A percentile compares a stretch with the other conserved stretches of the same genome.
Evolutionary conservation across 208 protist species (phyloP).

Genomic region (Crithidia bombi): DNA sequence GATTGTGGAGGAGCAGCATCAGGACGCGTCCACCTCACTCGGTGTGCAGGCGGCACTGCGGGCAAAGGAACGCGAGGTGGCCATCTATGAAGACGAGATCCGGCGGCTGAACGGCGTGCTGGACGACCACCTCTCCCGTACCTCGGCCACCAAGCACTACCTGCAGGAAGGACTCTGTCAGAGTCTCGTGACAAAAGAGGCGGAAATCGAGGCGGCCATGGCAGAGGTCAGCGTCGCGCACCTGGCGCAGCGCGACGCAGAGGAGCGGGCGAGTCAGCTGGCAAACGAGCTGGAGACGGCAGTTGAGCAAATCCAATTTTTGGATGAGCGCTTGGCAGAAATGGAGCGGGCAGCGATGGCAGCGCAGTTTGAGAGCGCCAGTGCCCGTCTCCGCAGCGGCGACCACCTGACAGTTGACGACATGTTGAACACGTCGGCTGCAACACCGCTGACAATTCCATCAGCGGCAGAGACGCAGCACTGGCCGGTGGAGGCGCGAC

Average conservation of each 20-base stretch:
- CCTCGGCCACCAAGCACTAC: conserved; percentile 16
- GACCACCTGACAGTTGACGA: neutral
- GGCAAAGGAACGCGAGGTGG: conserved; percentile 80
- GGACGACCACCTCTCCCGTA: conserved; percentile 52
- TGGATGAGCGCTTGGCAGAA: conserved; percentile 78
- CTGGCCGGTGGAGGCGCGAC: conserved; percentile 60
- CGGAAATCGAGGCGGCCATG: conserved; percentile 55
- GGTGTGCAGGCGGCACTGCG: conserved; percentile 49
- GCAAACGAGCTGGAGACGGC: conserved; percentile 67
- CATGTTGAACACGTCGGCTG: neutral
- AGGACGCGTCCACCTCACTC: conserved; percentile 26
- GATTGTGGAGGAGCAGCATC: conserved; percentile 53
- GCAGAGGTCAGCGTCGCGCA: conserved; percentile 68
- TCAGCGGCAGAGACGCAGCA: conserved; percentile 24
- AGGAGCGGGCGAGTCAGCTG: conserved; percentile 59
- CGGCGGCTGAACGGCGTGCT: conserved; percentile 61
- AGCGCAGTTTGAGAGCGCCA: conserved; percentile 40
- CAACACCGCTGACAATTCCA: conserved; percentile 27
- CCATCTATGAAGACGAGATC: conserved; percentile 81
- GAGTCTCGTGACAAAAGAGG: conserved; percentile 33
- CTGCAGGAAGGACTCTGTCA: conserved; percentile 29
- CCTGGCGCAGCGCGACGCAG: conserved; percentile 67
- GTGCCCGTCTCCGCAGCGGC: conserved; percentile 7
- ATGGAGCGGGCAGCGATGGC: conserved; percentile 60
- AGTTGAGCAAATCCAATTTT: conserved; percentile 70